Evolutionary conservation across 2,329 filamentous ascomycete species (phyloP).

Genomic region (Verticillium klebahnii): DNA sequence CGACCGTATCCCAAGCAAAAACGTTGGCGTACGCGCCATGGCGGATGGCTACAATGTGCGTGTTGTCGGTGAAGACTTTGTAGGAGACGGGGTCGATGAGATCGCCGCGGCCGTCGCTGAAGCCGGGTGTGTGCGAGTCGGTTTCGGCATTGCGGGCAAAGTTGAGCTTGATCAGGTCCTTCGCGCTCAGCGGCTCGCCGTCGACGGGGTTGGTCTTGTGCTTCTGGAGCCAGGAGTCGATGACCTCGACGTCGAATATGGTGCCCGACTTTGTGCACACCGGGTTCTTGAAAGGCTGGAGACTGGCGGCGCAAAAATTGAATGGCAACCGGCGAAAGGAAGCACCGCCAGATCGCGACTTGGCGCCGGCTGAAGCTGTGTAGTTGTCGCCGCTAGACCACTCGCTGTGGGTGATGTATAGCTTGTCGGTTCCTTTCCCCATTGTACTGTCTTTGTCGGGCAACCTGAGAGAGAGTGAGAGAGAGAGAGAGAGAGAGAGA

Average conservation of each 20-base stretch:
- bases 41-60: conserved; percentile 85
- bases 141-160: conserved; percentile 85
- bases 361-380: conserved; percentile 71
- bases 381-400: conserved; percentile 91
- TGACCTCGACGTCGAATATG: conserved; percentile 94
- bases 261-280: conserved; percentile 86
- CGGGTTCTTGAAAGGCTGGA: conserved; percentile 91
- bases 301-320: conserved; percentile 94
- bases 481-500: too few species aligned
- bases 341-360: conserved; percentile 53
- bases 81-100: conserved; percentile 95
- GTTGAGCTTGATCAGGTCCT: conserved; percentile 84
- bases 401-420: conserved; percentile 89
- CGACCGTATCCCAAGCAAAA: conserved; percentile 92
- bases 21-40: conserved; percentile 85
- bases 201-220: conserved; percentile 89
- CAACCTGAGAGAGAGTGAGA: not conserved
- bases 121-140: conserved; percentile 39
- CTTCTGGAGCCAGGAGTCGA: conserved; percentile 89
- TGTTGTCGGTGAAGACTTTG: conserved; percentile 97
- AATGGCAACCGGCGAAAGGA: conserved; percentile 88
- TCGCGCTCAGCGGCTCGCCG: conserved; percentile 70
- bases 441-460: conserved; percentile 19
- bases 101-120: conserved; percentile 60
- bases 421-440: conserved; percentile 45